A percentile compares a stretch with the other conserved stretches of the same genome.
Evolutionary conservation across 1,284 basidiomycete species (phyloP).

Genomic region (Abortiporus biennis): DNA sequence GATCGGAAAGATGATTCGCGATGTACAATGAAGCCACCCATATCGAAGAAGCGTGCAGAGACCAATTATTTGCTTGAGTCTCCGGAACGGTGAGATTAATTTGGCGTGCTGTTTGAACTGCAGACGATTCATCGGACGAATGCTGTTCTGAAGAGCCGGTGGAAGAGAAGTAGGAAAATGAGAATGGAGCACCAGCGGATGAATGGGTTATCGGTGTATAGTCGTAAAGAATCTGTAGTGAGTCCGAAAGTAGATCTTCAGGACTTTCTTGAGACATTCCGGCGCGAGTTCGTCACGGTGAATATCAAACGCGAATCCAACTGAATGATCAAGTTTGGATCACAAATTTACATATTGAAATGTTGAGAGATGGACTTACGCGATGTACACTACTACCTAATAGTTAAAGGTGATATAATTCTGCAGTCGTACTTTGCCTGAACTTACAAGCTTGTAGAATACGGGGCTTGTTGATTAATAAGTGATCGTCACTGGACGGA

Average conservation of each 20-base stretch:
- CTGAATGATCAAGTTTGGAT: too few species aligned
- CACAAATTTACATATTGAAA: too few species aligned
- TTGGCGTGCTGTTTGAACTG: too few species aligned
- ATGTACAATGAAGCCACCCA: conserved; percentile 64
- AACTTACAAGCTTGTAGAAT: too few species aligned
- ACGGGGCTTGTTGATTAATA: too few species aligned
- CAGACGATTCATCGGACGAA: conserved; percentile 9
- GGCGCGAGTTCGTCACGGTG: too few species aligned
- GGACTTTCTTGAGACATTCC: conserved; percentile 31
- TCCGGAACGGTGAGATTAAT: conserved; percentile 52
- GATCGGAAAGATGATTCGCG: conserved; percentile 50
- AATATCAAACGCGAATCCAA: too few species aligned
- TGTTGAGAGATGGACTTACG: too few species aligned
- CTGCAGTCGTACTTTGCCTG: too few species aligned
- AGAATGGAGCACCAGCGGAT: conserved; percentile 43
- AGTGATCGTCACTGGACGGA: too few species aligned
- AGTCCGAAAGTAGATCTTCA: conserved; percentile 60
- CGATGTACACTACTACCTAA: too few species aligned
- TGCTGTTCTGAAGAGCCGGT: neutral
- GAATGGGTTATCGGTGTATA: conserved; percentile 54
- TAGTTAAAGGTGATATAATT: too few species aligned
- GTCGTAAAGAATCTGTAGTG: conserved; percentile 55
- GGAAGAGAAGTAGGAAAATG: conserved; percentile 21
- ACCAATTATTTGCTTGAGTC: conserved; percentile 62
- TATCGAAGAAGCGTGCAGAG: conserved; percentile 66